These are phyloP conservation scores for Hanseniaspora meyeri DNA, from an alignment of 805 yeast species.

Conservation along the genomic window DNA sequence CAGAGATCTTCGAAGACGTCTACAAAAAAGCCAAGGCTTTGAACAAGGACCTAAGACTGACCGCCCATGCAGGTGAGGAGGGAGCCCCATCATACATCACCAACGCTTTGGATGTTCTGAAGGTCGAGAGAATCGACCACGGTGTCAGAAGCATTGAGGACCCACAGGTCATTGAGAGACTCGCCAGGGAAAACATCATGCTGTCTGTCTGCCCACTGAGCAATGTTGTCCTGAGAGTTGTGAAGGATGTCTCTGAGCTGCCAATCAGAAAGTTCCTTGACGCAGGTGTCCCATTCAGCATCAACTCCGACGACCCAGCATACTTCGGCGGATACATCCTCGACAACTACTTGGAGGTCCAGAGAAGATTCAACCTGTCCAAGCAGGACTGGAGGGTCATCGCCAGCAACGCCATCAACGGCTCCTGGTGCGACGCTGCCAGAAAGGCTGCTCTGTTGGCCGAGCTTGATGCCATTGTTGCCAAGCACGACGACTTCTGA, in stretches of 20 bases:
- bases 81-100: conserved; percentile 62
- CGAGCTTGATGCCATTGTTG: conserved; percentile 33
- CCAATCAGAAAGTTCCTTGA: conserved; percentile 55
- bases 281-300: conserved; percentile 53
- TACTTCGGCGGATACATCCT: conserved; percentile 77
- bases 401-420: conserved; percentile 53
- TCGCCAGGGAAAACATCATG: conserved; percentile 45
- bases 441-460: conserved; percentile 37
- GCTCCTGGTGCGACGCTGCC: conserved; percentile 62
- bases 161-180: conserved; percentile 40
- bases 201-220: conserved; percentile 68
- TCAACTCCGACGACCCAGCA: conserved; percentile 72
- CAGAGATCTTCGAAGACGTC: conserved; percentile 53
- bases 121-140: conserved; percentile 66
- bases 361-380: conserved; percentile 51
- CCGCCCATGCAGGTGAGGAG: conserved; percentile 88
- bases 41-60: conserved; percentile 46
- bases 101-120: conserved; percentile 44
- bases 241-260: conserved; percentile 49
- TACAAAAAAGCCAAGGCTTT: conserved; percentile 37
- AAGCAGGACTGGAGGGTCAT: conserved; percentile 49
- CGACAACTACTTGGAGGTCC: conserved; percentile 60
- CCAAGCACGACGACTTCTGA: conserved; percentile 26
- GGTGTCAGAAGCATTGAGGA: conserved; percentile 57
- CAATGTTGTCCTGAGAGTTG: conserved; percentile 64